phyloP scores from a whole-genome alignment of 441 rosid species.

The Eutrema salsugineum region DNA sequence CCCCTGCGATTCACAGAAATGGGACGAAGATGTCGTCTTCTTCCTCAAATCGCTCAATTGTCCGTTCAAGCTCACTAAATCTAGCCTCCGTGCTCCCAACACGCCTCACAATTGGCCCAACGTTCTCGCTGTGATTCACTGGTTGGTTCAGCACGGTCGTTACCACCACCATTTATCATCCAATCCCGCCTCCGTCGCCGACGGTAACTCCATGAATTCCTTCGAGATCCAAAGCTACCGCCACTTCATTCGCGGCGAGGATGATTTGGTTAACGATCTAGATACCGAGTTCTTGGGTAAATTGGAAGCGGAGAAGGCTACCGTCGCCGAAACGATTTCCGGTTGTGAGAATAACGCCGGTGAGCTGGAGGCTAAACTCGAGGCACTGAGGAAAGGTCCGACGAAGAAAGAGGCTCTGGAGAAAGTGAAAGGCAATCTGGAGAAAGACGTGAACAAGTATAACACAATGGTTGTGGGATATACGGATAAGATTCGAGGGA shows the following conservation, averaged over 20 bases:
- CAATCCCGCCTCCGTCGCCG: slow-evolving; percentile 30
- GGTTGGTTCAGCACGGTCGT: slow-evolving; percentile 71
- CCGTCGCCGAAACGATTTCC: slow-evolving; percentile 34
- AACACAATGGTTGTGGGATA: slow-evolving; percentile 47
- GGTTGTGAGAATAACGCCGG: slow-evolving; percentile 30
- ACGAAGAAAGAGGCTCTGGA: slow-evolving; percentile 57
- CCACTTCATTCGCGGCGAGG: slow-evolving; percentile 55
- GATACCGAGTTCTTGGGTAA: slow-evolving; percentile 56
- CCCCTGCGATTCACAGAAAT: slow-evolving; percentile 28
- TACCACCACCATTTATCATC: slow-evolving; percentile 35
- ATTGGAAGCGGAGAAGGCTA: slow-evolving; percentile 56
- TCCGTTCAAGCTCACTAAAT: slow-evolving; percentile 69
- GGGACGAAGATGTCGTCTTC: slow-evolving; percentile 69
- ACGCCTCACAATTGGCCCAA: slow-evolving; percentile 93
- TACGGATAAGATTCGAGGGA: slow-evolving; percentile 31
- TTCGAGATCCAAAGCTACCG: slow-evolving; percentile 54
- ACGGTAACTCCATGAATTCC: slow-evolving; percentile 39
- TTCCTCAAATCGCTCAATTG: slow-evolving; percentile 55
- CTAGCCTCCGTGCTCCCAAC: slow-evolving; percentile 72
- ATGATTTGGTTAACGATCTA: slow-evolving; percentile 51
- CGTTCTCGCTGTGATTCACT: slow-evolving; percentile 59
- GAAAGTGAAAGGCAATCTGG: slow-evolving; percentile 50
- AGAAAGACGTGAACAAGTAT: slow-evolving; percentile 71
- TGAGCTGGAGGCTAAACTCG: slow-evolving; percentile 47
- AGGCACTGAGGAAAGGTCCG: slow-evolving; percentile 49